phyloP scores from a whole-genome alignment of 2,329 filamentous ascomycete genomes.

The Aphanocladium album region DNA sequence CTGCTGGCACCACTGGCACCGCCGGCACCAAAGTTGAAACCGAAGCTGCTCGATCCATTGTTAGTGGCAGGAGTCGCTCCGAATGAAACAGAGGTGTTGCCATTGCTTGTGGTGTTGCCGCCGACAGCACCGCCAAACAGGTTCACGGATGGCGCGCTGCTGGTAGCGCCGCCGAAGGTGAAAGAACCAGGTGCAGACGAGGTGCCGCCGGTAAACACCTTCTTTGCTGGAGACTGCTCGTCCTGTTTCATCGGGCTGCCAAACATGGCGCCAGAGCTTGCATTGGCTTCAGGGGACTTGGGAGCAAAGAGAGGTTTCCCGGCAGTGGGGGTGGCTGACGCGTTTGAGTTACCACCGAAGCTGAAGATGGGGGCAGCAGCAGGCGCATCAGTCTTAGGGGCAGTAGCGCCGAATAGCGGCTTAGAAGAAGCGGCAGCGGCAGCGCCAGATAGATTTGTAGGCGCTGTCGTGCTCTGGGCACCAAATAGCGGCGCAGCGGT shows the following conservation, averaged over 20 bases:
- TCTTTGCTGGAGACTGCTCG: constrained; percentile 34
- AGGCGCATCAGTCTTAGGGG: constrained; percentile 20
- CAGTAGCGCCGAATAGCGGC: constrained; percentile 26
- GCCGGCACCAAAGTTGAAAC: constrained; percentile 29
- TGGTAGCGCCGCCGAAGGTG: constrained; percentile 26
- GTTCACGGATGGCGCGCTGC: constrained; percentile 29
- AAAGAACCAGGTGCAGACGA: constrained; percentile 28
- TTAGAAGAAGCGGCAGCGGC: constrained; percentile 20
- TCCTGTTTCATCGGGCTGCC: constrained; percentile 42
- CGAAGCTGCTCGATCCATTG: constrained; percentile 19
- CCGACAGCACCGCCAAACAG: constrained; percentile 30
- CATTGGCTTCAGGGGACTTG: constrained; percentile 27
- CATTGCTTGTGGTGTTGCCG: constrained; percentile 20
- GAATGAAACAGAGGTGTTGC: constrained; percentile 33
- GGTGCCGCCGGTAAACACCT: constrained; percentile 22
- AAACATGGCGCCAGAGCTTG: constrained; percentile 29
- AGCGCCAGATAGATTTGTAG: constrained; percentile 27
- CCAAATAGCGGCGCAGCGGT: constrained; percentile 30
- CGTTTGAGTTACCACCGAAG: constrained; percentile 27
- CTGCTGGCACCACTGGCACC: constrained; percentile 17
- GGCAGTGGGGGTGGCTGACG: constrained; percentile 22
- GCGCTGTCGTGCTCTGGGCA: constrained; percentile 15
- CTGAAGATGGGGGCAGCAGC: constrained; percentile 27
- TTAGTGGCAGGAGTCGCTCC: constrained; percentile 21
- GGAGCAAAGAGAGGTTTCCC: constrained; percentile 35